Evolutionary conservation across 2,329 filamentous ascomycete genomes (phyloP).

Genomic region (Ophiostoma ips): DNA sequence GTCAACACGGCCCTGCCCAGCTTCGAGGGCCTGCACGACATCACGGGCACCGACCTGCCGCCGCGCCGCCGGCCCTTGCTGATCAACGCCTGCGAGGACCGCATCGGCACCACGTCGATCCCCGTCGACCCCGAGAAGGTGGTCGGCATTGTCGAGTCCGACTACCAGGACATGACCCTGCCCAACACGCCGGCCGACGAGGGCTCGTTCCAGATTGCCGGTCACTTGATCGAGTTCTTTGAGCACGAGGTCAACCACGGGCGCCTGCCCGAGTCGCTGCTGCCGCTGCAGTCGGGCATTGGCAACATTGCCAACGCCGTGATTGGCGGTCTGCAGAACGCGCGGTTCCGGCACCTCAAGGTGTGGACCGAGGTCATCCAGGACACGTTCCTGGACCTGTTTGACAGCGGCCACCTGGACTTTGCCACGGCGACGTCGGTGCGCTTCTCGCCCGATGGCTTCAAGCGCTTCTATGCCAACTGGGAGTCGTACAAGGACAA

Average conservation of each 20-base stretch:
- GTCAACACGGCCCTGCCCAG: constrained; percentile 77
- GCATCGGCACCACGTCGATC: constrained; percentile 71
- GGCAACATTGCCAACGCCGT: constrained; percentile 91
- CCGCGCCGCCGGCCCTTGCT: constrained; percentile 73
- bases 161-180: constrained; percentile 63
- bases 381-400: constrained; percentile 85
- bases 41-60: constrained; percentile 76
- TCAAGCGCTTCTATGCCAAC: constrained; percentile 78
- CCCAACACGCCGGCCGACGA: constrained; percentile 68
- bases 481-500: constrained; percentile 71
- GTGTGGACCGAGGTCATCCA: constrained; percentile 92
- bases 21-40: constrained; percentile 81
- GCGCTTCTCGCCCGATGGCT: constrained; percentile 80
- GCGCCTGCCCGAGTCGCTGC: constrained; percentile 59
- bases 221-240: constrained; percentile 67
- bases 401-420: constrained; percentile 75
- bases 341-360: constrained; percentile 75
- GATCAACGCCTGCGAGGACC: constrained; percentile 72
- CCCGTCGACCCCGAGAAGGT: constrained; percentile 73
- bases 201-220: constrained; percentile 56
- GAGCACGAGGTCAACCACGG: constrained; percentile 73
- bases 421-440: constrained; percentile 84
- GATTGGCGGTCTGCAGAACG: constrained; percentile 65
- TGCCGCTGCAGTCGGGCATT: constrained; percentile 54
- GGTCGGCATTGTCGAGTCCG: constrained; percentile 69